phyloP scores from a whole-genome alignment of 257 asterid genomes.

The Petrea volubilis region DNA sequence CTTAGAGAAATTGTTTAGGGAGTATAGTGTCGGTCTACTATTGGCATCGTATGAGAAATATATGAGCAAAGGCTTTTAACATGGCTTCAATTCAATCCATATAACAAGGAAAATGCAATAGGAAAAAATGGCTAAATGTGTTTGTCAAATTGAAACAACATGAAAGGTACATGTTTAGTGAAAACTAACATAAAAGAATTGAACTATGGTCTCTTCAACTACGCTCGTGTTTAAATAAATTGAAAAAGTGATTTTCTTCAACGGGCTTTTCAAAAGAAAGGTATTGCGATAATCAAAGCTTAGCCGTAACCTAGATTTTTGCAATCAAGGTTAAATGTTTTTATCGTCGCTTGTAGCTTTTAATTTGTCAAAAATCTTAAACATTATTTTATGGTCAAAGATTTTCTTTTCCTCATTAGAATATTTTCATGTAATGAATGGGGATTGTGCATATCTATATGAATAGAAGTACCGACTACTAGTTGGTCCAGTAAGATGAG shows the following conservation, averaged over 20 bases:
- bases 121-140: not conserved
- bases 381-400: not conserved
- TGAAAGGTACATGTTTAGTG: not conserved
- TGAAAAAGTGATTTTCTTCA: not conserved
- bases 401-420: slow-evolving; percentile 16
- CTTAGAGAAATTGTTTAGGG: too few relatives aligned
- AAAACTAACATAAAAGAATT: not conserved
- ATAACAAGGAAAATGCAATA: too few relatives aligned
- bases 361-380: not conserved
- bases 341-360: not conserved
- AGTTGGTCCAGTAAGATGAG: too few relatives aligned
- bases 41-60: too few relatives aligned
- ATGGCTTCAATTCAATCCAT: too few relatives aligned
- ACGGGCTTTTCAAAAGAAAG: not conserved
- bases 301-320: not conserved
- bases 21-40: too few relatives aligned
- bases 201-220: not conserved
- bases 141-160: not conserved
- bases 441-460: slow-evolving; percentile 13
- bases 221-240: slow-evolving; percentile 1
- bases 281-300: not conserved
- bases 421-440: slow-evolving; percentile 31
- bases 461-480: not conserved
- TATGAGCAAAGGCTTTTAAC: too few relatives aligned
- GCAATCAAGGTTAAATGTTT: not conserved